A percentile compares a stretch with the other conserved stretches of the same genome.
phyloP scores from a whole-genome alignment of 208 protist genomes.

The Strigomonas oncopelti region DNA sequence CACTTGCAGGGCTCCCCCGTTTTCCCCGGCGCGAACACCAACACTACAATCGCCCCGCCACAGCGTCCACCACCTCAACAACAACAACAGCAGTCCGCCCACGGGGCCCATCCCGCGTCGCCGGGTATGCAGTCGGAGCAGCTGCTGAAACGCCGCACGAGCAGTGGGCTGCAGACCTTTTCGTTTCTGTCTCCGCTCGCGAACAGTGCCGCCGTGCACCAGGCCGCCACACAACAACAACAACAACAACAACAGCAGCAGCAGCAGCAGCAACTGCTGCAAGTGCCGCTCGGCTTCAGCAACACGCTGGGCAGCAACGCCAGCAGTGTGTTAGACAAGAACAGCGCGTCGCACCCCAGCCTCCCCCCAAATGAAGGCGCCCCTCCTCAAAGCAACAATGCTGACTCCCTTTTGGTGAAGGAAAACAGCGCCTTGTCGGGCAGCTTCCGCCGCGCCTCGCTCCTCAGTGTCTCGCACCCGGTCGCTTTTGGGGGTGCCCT shows the following conservation, averaged over 20 bases:
- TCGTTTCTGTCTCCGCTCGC: neutral
- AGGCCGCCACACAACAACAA: neutral
- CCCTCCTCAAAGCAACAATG: no score
- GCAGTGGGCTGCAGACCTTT: neutral
- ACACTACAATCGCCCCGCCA: neutral
- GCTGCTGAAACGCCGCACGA: neutral
- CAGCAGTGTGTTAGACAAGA: neutral
- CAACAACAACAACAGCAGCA: neutral
- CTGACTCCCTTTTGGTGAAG: neutral
- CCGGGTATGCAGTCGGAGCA: neutral
- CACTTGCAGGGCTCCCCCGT: neutral
- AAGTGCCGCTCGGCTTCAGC: no score
- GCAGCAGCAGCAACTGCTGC: no score
- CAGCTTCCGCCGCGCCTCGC: neutral
- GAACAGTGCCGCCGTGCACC: neutral
- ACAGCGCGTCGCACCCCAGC: neutral
- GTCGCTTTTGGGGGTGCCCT: neutral
- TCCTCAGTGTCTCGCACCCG: neutral
- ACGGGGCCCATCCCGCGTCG: no score
- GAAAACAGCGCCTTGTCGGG: neutral
- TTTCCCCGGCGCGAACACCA: neutral
- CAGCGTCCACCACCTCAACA: neutral
- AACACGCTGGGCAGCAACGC: neutral
- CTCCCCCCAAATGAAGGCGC: no score
- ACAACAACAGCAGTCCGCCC: no score